A percentile compares a stretch with the other conserved stretches of the same genome.
Conservation (phyloP, 331 rosid genomes). For the Malus hybrid region DNA sequence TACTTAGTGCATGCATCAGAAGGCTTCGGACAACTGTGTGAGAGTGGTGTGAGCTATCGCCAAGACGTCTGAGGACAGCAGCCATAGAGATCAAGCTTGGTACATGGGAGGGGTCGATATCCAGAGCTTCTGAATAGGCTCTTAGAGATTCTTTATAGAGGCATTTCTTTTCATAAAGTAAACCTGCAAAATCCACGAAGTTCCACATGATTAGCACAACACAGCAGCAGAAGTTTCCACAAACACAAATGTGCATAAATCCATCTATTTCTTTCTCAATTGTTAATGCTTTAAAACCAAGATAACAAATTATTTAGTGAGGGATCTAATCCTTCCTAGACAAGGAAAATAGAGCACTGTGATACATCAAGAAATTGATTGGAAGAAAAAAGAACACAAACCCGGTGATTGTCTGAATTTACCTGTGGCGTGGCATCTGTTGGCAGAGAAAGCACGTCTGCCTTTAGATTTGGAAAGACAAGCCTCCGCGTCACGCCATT, state of each 20-base stretch:
- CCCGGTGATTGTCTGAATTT: slow-evolving; percentile 8
- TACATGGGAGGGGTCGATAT: slow-evolving; percentile 61
- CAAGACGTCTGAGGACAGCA: slow-evolving; percentile 35
- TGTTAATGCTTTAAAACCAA: background rate
- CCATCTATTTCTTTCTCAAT: background rate
- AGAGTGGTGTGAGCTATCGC: slow-evolving; percentile 1
- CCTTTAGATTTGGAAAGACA: slow-evolving; percentile 75
- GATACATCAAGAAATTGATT: background rate
- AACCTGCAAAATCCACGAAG: slow-evolving; percentile 34
- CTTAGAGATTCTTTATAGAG: slow-evolving; percentile 57
- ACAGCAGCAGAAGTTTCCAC: background rate
- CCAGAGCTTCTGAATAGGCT: slow-evolving; percentile 50
- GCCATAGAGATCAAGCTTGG: slow-evolving; percentile 66
- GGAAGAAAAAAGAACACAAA: background rate
- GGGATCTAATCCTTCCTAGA: background rate
- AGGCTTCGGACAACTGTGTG: slow-evolving; percentile 42
- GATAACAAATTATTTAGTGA: background rate
- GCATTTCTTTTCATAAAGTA: slow-evolving; percentile 55
- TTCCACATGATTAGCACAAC: background rate
- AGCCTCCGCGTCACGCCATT: slow-evolving; percentile 67
- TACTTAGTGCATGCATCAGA: slow-evolving; percentile 63
- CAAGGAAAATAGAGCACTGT: background rate
- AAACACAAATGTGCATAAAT: background rate
- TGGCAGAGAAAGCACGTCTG: slow-evolving; percentile 48
- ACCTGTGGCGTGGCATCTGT: slow-evolving; percentile 68